phyloP scores from a whole-genome alignment of 805 yeast species.

The Hyphopichia homilentoma region DNA sequence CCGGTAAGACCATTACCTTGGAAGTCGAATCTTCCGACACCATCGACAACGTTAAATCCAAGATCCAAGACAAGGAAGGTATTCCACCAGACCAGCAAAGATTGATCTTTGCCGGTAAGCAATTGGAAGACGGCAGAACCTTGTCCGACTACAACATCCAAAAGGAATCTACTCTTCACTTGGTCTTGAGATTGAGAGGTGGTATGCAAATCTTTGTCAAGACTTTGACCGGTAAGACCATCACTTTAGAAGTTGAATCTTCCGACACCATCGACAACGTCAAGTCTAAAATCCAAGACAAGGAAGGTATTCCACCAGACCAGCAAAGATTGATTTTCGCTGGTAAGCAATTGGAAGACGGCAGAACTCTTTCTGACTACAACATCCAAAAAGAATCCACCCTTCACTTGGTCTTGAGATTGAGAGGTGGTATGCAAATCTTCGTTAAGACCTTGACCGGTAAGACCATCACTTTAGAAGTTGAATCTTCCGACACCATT shows the following conservation, averaged over 20 bases:
- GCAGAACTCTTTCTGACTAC: conserved; percentile 95
- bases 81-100: conserved; percentile 45
- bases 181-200: conserved; percentile 38
- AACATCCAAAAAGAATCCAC: conserved; percentile 98
- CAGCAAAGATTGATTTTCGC: conserved; percentile 97
- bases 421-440: conserved; percentile 82
- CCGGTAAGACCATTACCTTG: conserved; percentile 27
- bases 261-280: conserved; percentile 97
- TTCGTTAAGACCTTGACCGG: conserved; percentile 35
- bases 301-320: conserved; percentile 97
- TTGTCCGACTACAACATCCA: conserved; percentile 40
- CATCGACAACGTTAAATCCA: conserved; percentile 40
- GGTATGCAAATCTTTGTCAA: conserved; percentile 63
- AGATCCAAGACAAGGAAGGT: conserved; percentile 42
- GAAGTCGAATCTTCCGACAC: conserved; percentile 45
- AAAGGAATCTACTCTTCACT: conserved; percentile 40
- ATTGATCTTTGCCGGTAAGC: conserved; percentile 46
- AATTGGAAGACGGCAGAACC: conserved; percentile 39
- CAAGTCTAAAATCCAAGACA: conserved; percentile 94
- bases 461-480: conserved; percentile 78
- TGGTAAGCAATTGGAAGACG: conserved; percentile 96
- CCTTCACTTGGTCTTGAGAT: conserved; percentile 91
- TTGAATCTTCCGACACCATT: conserved; percentile 94
- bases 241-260: conserved; percentile 94
- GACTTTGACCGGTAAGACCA: conserved; percentile 60